A percentile compares a stretch with the other conserved stretches of the same genome.
phyloP scores from a whole-genome alignment of 1,284 basidiomycete genomes.

The Ceratobasidium papillatum region DNA sequence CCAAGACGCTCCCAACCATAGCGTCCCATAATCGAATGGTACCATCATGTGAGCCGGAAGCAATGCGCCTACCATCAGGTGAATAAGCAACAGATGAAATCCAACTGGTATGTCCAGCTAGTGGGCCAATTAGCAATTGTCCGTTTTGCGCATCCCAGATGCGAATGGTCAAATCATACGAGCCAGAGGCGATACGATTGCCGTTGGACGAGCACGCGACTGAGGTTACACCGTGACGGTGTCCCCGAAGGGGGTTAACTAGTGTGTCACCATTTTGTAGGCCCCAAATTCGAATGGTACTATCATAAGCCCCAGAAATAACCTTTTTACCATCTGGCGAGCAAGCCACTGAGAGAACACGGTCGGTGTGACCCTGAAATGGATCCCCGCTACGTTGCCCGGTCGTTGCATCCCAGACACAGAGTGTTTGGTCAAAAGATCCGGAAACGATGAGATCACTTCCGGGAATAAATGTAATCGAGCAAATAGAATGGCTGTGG shows the following conservation, averaged over 20 bases:
- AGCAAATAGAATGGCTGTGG: neutral
- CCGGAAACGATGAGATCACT: conserved; percentile 18
- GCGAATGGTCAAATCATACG: conserved; percentile 32
- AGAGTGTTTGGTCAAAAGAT: conserved; percentile 22
- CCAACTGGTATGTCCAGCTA: neutral
- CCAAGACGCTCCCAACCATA: neutral
- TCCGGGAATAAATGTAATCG: conserved; percentile 28
- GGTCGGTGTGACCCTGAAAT: conserved; percentile 13
- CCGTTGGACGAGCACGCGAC: neutral
- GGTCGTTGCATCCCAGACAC: conserved; percentile 32
- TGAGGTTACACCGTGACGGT: neutral
- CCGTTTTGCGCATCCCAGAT: conserved; percentile 27
- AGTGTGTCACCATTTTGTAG: neutral
- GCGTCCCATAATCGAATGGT: conserved; percentile 33
- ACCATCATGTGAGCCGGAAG: conserved; percentile 2
- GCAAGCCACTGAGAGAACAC: conserved; percentile 15
- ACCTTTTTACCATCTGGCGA: conserved; percentile 6
- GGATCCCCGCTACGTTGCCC: neutral
- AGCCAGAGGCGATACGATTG: conserved; percentile 16
- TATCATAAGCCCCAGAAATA: conserved; percentile 18
- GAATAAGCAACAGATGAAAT: conserved; percentile 16
- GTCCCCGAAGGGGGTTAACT: neutral
- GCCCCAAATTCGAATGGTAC: conserved; percentile 35
- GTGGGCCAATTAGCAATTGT: neutral
- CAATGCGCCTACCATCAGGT: conserved; percentile 17